phyloP scores from a whole-genome alignment of 1,284 basidiomycete species.

The Rhodotorula sp. region DNA sequence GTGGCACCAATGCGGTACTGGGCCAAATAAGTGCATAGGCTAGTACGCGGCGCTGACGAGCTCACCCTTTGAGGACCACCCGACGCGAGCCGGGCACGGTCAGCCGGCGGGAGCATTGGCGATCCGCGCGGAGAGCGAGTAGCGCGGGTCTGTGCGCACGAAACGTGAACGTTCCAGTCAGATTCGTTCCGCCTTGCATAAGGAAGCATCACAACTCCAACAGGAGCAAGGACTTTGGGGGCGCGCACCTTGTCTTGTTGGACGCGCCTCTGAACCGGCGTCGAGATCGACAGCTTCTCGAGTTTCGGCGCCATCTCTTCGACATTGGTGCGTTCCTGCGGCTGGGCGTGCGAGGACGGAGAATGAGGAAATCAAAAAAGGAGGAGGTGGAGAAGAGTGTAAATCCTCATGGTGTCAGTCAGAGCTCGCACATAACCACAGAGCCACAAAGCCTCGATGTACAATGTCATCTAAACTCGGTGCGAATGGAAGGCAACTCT shows the following conservation, averaged over 20 bases:
- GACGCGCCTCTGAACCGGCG: neutral
- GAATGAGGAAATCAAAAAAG: neutral
- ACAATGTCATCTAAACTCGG: no score
- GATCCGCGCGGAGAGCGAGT: neutral
- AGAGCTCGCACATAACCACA: neutral
- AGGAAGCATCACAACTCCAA: neutral
- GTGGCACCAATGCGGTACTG: no score
- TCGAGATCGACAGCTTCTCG: neutral
- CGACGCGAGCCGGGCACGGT: conserved; percentile 2
- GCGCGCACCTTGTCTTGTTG: neutral
- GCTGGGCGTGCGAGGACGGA: neutral
- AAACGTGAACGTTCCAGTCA: no score
- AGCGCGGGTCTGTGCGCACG: neutral
- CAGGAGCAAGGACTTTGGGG: no score
- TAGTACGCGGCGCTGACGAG: neutral
- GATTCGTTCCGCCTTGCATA: neutral
- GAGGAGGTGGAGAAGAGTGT: no score
- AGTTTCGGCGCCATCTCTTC: neutral
- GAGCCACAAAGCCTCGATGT: no score
- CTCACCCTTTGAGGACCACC: conserved; percentile 1
- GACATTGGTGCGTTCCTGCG: neutral
- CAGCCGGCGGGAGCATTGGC: neutral
- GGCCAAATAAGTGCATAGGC: no score
- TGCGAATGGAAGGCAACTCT: no score
- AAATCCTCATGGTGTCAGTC: neutral